Evolutionary conservation across 2,329 filamentous ascomycete species (phyloP), one percentile per base, ranked within the genome.

Genomic region (Botrytis cinerea): DNA sequence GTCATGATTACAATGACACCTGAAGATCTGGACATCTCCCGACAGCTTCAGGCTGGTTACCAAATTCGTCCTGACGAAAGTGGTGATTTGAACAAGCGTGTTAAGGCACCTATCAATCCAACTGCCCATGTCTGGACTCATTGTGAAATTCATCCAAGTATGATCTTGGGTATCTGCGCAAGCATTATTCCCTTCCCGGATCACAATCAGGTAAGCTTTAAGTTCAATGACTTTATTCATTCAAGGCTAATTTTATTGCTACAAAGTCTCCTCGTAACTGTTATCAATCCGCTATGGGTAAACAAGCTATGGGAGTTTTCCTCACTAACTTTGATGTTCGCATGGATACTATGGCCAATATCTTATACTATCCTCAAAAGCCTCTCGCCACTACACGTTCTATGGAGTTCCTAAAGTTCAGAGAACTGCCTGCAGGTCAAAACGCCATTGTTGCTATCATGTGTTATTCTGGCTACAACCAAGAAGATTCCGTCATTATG

Each of bases 401-500:
- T 6, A 99, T 99, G 97, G 96, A 99, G 83, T 98, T 97, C 83
- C 86, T 99, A 79, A 97, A 97, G 81, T 99, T 99, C 91, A 90
- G 96, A 84, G 96, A 99, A 83, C 86, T 99, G 74, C 96, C 96
- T 28, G 96, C 96, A 25, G 96, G 96, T 4, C 96, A 99, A 82
- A 99, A 99, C 80, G 96, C 96, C 32, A 99, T 99, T 79, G 96
- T 99, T 20, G 97, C 96, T 59, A 99, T 99, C 84, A 91, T 94
- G 74, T 97, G 93, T 82, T 99, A 99, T 84, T 97, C 95, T 72
- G 96, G 96, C 74, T 99, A 99, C 86, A 99, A 99, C 84, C 97
- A 99, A 83, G 96, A 99, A 94, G 96, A 99, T 90, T 99, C 96
- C 78, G 95, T 99, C 78, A 97, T 99, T 80, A 98, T 99, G 96